These are phyloP conservation scores for Linum trigynum DNA, from an alignment of 345 rosid species.

Conservation along the genomic window DNA sequence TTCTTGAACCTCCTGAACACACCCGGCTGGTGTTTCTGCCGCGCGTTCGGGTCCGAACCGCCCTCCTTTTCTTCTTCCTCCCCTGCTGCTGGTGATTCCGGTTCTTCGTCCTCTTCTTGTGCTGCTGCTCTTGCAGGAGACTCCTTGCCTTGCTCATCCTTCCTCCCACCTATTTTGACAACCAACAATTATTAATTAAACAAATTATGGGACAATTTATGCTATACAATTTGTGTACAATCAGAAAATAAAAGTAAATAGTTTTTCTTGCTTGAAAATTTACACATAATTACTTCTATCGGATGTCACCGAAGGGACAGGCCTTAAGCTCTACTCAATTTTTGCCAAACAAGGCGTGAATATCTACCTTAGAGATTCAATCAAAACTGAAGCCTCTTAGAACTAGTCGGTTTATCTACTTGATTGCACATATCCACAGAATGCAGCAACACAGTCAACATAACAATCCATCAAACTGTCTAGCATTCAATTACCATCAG, in stretches of 20 bases:
- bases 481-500: conserved; percentile 7
- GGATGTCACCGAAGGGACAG: too few species aligned
- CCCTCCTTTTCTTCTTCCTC: not conserved
- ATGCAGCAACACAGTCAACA: not conserved
- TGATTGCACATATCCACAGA: not conserved
- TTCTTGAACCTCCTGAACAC: not conserved
- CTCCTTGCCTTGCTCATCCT: not conserved
- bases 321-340: too few species aligned
- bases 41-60: not conserved
- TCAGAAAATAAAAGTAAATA: too few species aligned
- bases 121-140: not conserved
- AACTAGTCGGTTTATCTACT: not conserved
- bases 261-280: too few species aligned
- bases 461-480: not conserved
- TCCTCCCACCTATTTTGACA: too few species aligned
- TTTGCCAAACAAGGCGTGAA: too few species aligned
- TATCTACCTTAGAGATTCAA: too few species aligned
- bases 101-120: not conserved
- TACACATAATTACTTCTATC: too few species aligned
- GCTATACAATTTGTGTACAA: too few species aligned
- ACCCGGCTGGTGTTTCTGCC: not conserved
- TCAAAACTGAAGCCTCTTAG: too few species aligned
- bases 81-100: not conserved
- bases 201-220: too few species aligned
- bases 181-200: too few species aligned